phyloP scores from a whole-genome alignment of 768 basidiomycete genomes.

The Sporobolomyces roseus region DNA sequence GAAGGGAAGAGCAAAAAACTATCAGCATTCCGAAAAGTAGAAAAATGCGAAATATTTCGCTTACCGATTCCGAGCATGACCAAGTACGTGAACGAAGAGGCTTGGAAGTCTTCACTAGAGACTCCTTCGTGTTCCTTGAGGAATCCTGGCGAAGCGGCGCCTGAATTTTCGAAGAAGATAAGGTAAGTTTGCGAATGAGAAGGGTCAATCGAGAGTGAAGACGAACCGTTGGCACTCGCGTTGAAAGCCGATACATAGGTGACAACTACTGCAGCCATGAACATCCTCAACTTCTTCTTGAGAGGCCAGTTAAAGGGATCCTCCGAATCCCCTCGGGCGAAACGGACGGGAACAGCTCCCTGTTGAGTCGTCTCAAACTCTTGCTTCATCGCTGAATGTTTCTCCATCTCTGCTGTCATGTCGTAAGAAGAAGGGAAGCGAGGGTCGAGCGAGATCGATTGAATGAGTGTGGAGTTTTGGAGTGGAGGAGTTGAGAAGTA shows the following conservation, averaged over 20 bases:
- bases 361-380: slow-evolving; percentile 1
- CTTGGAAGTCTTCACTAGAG: slow-evolving; percentile 25
- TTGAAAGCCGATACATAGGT: slow-evolving; percentile 42
- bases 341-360: slow-evolving; percentile 26
- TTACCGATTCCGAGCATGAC: slow-evolving; percentile 41
- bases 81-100: slow-evolving; percentile 25
- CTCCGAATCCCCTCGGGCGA: slow-evolving; percentile 38
- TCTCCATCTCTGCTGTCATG: background rate
- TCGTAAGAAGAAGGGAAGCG: too few relatives aligned
- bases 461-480: background rate
- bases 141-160: slow-evolving; percentile 33
- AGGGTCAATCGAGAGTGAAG: too few relatives aligned
- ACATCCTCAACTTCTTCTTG: slow-evolving; percentile 34
- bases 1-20: background rate
- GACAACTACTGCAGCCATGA: slow-evolving; percentile 37
- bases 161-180: too few relatives aligned
- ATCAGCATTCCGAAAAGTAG: too few relatives aligned
- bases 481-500: too few relatives aligned
- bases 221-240: slow-evolving; percentile 41
- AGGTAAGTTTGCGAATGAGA: too few relatives aligned
- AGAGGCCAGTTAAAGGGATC: slow-evolving; percentile 39
- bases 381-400: slow-evolving; percentile 5
- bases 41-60: background rate
- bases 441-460: too few relatives aligned
- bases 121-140: slow-evolving; percentile 31